These are phyloP conservation scores for Epichloe gansuensis DNA, from an alignment of 2,329 filamentous ascomycete genomes.

Conservation along the genomic window DNA sequence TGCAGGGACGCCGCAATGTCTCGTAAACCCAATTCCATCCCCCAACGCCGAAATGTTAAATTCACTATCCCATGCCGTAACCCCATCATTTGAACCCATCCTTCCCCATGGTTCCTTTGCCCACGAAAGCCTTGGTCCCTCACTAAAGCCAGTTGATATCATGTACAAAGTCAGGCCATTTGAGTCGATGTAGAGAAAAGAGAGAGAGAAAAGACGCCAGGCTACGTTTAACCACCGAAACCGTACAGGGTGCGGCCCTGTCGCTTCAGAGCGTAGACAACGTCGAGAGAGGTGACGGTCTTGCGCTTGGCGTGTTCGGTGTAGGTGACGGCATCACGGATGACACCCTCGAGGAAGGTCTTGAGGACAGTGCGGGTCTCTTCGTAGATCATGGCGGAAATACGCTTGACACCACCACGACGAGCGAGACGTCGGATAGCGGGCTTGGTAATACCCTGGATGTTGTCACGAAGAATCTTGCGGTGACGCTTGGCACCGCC, in stretches of 20 bases:
- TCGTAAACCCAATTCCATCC: constrained; percentile 5
- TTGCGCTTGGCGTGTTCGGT: constrained; percentile 73
- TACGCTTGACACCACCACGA: constrained; percentile 99
- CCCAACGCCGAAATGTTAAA: constrained; percentile 5
- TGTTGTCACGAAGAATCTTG: constrained; percentile 99
- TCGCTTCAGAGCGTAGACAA: constrained; percentile 57
- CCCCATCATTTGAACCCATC: constrained; percentile 10
- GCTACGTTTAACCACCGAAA: constrained; percentile 63
- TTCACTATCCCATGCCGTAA: constrained; percentile 17
- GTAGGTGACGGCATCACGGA: constrained; percentile 67
- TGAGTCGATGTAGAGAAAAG: not conserved
- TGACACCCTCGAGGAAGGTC: constrained; percentile 67
- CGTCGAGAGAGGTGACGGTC: constrained; percentile 61
- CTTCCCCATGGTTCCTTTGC: not conserved
- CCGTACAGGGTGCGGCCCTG: constrained; percentile 72
- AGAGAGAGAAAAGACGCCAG: not conserved
- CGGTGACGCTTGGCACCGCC: constrained; percentile 97
- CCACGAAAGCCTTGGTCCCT: not conserved
- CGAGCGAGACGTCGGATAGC: constrained; percentile 96
- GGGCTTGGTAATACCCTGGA: constrained; percentile 98
- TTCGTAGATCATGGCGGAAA: constrained; percentile 85
- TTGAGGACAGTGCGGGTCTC: constrained; percentile 68
- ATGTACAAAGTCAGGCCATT: constrained; percentile 4
- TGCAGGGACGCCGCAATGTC: constrained; percentile 18
- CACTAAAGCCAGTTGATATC: not conserved